Base-by-base conservation (phyloP, 1,284 basidiomycete species). In the Hemileia vastatrix region DNA sequence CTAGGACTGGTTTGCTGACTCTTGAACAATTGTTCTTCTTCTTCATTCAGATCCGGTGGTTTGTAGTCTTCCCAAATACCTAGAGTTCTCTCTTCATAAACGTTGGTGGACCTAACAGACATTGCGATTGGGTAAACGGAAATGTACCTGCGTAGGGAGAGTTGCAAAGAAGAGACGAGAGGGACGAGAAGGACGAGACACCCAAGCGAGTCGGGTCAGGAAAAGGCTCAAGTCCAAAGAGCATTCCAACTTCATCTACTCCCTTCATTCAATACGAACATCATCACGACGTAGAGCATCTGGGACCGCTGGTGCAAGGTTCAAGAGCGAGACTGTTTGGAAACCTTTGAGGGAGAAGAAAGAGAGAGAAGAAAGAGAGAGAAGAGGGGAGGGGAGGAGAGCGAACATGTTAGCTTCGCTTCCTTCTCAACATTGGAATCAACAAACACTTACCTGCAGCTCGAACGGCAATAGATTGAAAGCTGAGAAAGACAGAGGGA, bases 91-190 rank as follows among this genome's bases (percentile, higher is more conserved):
- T 96, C 92, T 75, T 98, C 94, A 76, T 96, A 97, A 0, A 97
- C 94, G 76, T 97, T 97, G 19, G 94, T 96, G n/a, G 88, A 84
- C n/a, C 93, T 87, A 8, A 98, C 89, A 68, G 85, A 86, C 59
- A 83, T 73, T 18, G 81, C 81, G 47, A 83, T 78, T 9, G 81
- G 81, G 66, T 80, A 81, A 23, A 74, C 72, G 44, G 70, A 66
- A 64, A 76, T 66, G 32, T 76, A 76, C 76, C 72, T 75, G 32
- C 36, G 52, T 21, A n/a, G 15, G 45, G 6, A 8, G 44, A 13
- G 19, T 13, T n/a, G 67, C 74, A n/a, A 56, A 82, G 83, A 84
- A 85, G 82, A 86, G 45, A 3, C 4, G n/a, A 32, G 8, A 19
- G 27, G 27, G 27, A 27, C 27, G 27, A 27, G 27, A 27, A 27